Conservation (phyloP, 2,329 filamentous ascomycete species). For the Aureobasidium musti region DNA sequence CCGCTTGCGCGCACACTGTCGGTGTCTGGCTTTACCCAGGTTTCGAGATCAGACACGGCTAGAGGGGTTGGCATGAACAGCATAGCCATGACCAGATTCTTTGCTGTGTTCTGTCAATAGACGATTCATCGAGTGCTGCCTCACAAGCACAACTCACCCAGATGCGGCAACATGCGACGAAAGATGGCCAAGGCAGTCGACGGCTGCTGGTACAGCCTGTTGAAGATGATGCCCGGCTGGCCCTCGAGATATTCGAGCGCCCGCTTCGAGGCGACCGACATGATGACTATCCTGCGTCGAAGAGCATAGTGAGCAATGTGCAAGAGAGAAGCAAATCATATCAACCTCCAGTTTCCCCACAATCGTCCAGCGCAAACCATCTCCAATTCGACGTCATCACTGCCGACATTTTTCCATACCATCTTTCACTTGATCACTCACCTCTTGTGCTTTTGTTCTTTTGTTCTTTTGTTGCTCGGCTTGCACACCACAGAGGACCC, state of each 20-base stretch:
- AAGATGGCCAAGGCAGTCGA: conserved; percentile 95
- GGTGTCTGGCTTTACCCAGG: conserved; percentile 72
- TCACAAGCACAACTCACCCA: conserved; percentile 60
- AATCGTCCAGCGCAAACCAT: neutral
- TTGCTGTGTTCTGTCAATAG: conserved; percentile 59
- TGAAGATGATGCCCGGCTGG: conserved; percentile 85
- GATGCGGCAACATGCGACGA: conserved; percentile 90
- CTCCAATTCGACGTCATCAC: neutral
- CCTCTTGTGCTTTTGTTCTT: neutral
- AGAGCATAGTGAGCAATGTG: conserved; percentile 24
- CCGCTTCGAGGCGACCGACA: conserved; percentile 60
- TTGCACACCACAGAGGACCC: neutral
- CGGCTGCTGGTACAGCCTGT: conserved; percentile 90
- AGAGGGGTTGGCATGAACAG: conserved; percentile 86
- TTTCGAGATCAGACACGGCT: conserved; percentile 75
- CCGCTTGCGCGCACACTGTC: conserved; percentile 63
- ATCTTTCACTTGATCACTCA: neutral
- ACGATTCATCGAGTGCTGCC: neutral
- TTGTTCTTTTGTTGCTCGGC: neutral
- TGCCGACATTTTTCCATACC: conserved; percentile 5
- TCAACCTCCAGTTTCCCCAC: neutral
- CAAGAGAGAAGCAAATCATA: neutral
- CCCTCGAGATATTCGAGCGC: conserved; percentile 90
- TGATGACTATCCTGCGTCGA: conserved; percentile 36
- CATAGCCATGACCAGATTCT: conserved; percentile 93